A percentile compares a stretch with the other conserved stretches of the same genome.
Evolutionary conservation across 2,329 filamentous ascomycete species (phyloP).

Genomic region (Gyromitra esculenta): DNA sequence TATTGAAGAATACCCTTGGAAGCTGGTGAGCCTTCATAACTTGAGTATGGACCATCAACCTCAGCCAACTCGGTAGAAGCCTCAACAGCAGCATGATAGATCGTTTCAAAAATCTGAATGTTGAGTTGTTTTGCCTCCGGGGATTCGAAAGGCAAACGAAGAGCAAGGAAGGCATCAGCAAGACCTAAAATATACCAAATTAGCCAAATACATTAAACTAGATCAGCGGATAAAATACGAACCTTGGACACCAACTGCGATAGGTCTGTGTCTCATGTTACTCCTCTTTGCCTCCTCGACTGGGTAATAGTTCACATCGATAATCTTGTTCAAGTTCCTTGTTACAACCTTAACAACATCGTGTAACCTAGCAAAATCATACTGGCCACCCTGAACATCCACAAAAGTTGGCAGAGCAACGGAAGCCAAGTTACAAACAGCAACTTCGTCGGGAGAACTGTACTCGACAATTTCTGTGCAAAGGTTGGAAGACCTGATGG

Average conservation of each 20-base stretch:
- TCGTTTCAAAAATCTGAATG: slow-evolving; percentile 98
- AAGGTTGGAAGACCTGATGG: slow-evolving; percentile 97
- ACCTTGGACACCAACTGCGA: slow-evolving; percentile 96
- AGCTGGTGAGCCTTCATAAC: slow-evolving; percentile 91
- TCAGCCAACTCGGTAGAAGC: slow-evolving; percentile 87
- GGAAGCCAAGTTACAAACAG: slow-evolving; percentile 97
- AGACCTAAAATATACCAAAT: slow-evolving; percentile 62
- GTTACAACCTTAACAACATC: slow-evolving; percentile 92
- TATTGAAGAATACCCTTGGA: slow-evolving; percentile 97
- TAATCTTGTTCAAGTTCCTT: slow-evolving; percentile 96
- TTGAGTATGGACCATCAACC: slow-evolving; percentile 82
- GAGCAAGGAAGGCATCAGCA: slow-evolving; percentile 95
- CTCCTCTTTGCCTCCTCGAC: slow-evolving; percentile 91
- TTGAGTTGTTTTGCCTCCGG: slow-evolving; percentile 92
- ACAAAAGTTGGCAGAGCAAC: slow-evolving; percentile 91
- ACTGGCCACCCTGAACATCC: slow-evolving; percentile 82
- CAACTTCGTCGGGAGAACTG: slow-evolving; percentile 95
- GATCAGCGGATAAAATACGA: background rate
- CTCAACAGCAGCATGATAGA: slow-evolving; percentile 94
- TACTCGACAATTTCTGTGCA: slow-evolving; percentile 99
- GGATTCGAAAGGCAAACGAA: slow-evolving; percentile 96
- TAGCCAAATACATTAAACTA: slow-evolving; percentile 8
- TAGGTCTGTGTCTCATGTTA: slow-evolving; percentile 96
- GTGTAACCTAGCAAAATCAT: slow-evolving; percentile 97
- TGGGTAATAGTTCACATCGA: slow-evolving; percentile 98